Percentiles rank a stretch among this genome's conserved stretches.
phyloP scores from a whole-genome alignment of 768 basidiomycete genomes.

The Trametes elegans region DNA sequence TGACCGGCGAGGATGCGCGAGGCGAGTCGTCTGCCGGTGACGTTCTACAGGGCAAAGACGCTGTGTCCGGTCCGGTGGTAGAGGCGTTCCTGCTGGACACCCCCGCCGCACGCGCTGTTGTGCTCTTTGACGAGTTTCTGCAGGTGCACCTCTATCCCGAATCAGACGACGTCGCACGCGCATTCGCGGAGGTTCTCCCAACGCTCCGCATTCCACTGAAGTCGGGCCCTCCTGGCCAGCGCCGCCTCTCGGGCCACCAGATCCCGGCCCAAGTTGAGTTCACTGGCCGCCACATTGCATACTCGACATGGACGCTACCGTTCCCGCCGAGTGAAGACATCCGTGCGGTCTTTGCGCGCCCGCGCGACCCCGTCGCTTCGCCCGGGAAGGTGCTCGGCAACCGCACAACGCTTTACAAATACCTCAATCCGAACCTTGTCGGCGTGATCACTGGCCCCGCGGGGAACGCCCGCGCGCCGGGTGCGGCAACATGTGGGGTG shows the following conservation, averaged over 20 bases:
- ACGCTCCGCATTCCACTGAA: constrained; percentile 57
- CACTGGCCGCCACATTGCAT: constrained; percentile 47
- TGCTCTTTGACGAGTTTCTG: constrained; percentile 73
- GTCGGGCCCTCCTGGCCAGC: constrained; percentile 39
- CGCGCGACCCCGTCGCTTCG: constrained; percentile 60
- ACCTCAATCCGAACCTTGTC: constrained; percentile 80
- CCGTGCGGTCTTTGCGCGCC: constrained; percentile 46
- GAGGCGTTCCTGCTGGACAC: constrained; percentile 57
- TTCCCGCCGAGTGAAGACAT: constrained; percentile 58
- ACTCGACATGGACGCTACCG: constrained; percentile 64
- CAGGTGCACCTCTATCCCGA: constrained; percentile 72
- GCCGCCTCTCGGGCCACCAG: constrained; percentile 58
- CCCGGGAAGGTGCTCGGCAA: constrained; percentile 85
- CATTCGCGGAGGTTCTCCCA: constrained; percentile 44
- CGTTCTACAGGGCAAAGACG: constrained; percentile 56
- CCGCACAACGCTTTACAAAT: constrained; percentile 90
- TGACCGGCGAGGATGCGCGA: constrained; percentile 65
- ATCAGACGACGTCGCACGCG: constrained; percentile 40
- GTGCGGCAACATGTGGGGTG: constrained; percentile 48
- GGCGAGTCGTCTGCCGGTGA: constrained; percentile 33
- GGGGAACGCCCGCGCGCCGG: constrained; percentile 17
- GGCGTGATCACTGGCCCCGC: constrained; percentile 56
- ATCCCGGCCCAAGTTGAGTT: constrained; percentile 41
- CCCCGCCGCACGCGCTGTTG: constrained; percentile 45
- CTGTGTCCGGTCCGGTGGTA: constrained; percentile 56